Conservation (phyloP, 306 rosid genomes). For the Prunus padus region DNA sequence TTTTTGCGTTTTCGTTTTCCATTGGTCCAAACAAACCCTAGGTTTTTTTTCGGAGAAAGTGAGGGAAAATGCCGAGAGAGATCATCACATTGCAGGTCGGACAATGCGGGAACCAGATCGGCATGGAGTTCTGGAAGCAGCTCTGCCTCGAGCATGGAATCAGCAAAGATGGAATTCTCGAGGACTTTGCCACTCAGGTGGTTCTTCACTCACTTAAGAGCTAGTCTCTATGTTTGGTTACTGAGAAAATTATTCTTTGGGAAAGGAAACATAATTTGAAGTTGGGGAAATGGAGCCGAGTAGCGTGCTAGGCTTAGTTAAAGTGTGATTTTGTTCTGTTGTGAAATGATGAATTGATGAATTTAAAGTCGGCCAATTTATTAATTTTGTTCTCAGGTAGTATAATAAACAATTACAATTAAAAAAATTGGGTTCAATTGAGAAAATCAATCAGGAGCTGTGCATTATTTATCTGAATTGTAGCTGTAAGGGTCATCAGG, state of each 20-base stretch:
- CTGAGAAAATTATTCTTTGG: conserved; percentile 6
- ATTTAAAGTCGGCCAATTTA: not conserved
- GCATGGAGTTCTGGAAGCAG: conserved; percentile 99
- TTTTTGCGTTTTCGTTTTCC: not conserved
- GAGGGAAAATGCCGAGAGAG: conserved; percentile 78
- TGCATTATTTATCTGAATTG: not conserved
- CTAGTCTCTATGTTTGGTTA: not conserved
- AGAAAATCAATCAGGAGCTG: not conserved
- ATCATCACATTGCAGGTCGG: conserved; percentile 97
- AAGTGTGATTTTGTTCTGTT: not conserved
- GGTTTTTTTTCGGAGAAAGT: conserved; percentile 23
- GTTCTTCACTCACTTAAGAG: conserved; percentile 23
- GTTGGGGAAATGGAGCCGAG: not conserved
- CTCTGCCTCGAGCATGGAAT: conserved; percentile 98
- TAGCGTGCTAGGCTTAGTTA: not conserved
- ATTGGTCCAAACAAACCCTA: conserved; percentile 45
- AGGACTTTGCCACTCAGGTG: conserved; percentile 99
- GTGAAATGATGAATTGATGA: not conserved
- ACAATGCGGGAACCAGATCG: conserved; percentile 99
- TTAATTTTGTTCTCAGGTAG: not conserved
- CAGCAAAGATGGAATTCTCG: conserved; percentile 97
- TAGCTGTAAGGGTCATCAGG: not conserved
- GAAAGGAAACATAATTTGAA: not conserved
- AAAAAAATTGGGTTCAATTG: not conserved
- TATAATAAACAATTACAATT: not conserved